Evolutionary conservation across 306 rosid genomes (phyloP), one percentile per base, ranked within the genome.

Genomic region (Begonia masoniana): DNA sequence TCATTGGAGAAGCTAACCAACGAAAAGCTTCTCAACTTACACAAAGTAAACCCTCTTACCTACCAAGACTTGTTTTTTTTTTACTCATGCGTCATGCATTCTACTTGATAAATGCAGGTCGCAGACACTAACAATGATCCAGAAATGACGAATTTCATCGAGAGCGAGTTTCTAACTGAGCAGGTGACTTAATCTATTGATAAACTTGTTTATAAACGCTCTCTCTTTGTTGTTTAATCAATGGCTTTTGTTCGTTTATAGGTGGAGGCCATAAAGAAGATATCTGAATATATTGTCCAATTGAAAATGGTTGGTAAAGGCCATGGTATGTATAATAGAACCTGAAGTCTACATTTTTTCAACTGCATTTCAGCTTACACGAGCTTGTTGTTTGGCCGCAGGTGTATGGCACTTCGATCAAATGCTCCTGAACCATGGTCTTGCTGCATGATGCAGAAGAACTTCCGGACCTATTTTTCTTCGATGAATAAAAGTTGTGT

Each of bases 371-470:
- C 35, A 3, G 13, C 21, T 52, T 52, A 26, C 6, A 26, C 0
- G 11, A 51, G 51, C 50, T 36, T 13, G 47, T 49, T 4, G 36
- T 8, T 24, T 67, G 68, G 47, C 87, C 35, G 35, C 35, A 92
- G 99, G 99, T 69, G 88, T 78, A 8, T 92, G 99, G 99, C 99
- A 86, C 76, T 86, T 92, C 12, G 87, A 92, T 76, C 99, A 86
- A 84, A 69, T 62, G 71, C 68, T 86, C 53, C 87, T 86, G 35
- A 26, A 26, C 35, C 35, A 26, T 6, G 35, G 35, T 3, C 35
- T 3, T 26, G 4, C 35, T 26, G 35, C 35, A 26, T 26, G 35
- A 26, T 26, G 0, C 35, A 3, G 35, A 26, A 26, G 35, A 26
- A 26, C 35, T 26, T 26, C 35, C 35, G 35, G 35, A 26, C 35